Evolutionary conservation across 768 basidiomycete species (phyloP), one percentile per base, ranked within the genome.

Genomic region (Mycena rebaudengoi): DNA sequence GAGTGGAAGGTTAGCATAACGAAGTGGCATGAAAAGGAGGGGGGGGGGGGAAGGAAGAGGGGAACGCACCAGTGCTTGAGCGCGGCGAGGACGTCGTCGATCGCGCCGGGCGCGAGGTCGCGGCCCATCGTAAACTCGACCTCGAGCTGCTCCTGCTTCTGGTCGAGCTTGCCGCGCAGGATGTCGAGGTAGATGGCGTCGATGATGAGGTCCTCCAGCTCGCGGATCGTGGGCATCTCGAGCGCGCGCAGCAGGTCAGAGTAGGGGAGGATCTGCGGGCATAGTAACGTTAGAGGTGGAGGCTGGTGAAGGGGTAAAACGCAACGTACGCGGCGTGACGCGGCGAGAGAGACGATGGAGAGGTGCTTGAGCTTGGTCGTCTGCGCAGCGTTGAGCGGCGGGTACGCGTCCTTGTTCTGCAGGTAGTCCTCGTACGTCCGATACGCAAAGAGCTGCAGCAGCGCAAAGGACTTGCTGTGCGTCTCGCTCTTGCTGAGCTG

Each of bases 151-250:
- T 89, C 87, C 69, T 93, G 86, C 74, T 94, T 93, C 78, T 98
- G 97, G 76, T 98, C 95, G 49, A 99, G 89, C 72, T 94, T 95
- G 11, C 95, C 97, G 50, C 88, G 88, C 35, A 99, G 83, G 37
- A 98, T 81, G 74, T 94, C 92, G 39, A 93, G 88, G 78, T 98
- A 99, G 76, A 98, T 96, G 12, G 92, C 92, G 71, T 98, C 96
- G 75, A 99, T 99, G 73, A 99, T 93, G 66, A 98, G 88, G 77
- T 98, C 96, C 75, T 99, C 97, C 3, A 99, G 88, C 59, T 92
- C 92, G 55, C 96, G 90, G 60, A 96, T 88, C 6, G 86, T 89
- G 4, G 88, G 82, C 76, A 97, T 84, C 49, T 94, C 86, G 20
- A 99, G 85, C 4, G 85, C 80, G 51, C 85, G 73, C 7, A 94